phyloP scores from a whole-genome alignment of 2,329 filamentous ascomycete species.

The Mycocentrospora acerina region DNA sequence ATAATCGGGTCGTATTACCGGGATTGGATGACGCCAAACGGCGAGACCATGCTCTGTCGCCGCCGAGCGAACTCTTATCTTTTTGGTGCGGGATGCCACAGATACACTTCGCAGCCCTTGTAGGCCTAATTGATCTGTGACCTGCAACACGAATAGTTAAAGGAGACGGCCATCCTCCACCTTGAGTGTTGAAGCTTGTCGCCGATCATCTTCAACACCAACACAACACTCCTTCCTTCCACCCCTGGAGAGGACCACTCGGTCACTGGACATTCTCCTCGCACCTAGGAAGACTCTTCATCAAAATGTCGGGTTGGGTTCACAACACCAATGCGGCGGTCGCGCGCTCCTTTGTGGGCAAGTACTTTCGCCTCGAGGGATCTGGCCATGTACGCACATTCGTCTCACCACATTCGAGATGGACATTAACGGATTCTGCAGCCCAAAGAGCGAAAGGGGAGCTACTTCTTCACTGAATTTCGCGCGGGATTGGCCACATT shows the following conservation, averaged over 20 bases:
- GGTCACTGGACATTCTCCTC: too few species aligned
- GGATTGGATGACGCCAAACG: constrained; percentile 24
- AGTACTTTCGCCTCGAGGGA: constrained; percentile 73
- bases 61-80: constrained; percentile 37
- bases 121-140: constrained; percentile 7
- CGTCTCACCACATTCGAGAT: constrained; percentile 1
- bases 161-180: constrained; percentile 11
- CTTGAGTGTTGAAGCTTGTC: constrained; percentile 3
- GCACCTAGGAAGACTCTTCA: constrained; percentile 9
- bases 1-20: constrained; percentile 2
- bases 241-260: too few species aligned
- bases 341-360: constrained; percentile 39
- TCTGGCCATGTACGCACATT: constrained; percentile 70
- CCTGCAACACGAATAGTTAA: constrained; percentile 14
- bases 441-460: constrained; percentile 71
- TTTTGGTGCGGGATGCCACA: constrained; percentile 32
- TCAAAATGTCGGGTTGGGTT: constrained; percentile 35
- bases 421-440: constrained; percentile 39
- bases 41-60: constrained; percentile 17
- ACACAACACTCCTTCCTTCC: constrained; percentile 4
- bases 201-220: constrained; percentile 12
- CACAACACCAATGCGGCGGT: constrained; percentile 37
- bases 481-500: constrained; percentile 76
- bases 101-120: constrained; percentile 16
- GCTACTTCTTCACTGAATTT: constrained; percentile 79